These are phyloP conservation scores for Cystoisospora suis DNA, from an alignment of 169 alveolate genomes.

Conservation along the genomic window DNA sequence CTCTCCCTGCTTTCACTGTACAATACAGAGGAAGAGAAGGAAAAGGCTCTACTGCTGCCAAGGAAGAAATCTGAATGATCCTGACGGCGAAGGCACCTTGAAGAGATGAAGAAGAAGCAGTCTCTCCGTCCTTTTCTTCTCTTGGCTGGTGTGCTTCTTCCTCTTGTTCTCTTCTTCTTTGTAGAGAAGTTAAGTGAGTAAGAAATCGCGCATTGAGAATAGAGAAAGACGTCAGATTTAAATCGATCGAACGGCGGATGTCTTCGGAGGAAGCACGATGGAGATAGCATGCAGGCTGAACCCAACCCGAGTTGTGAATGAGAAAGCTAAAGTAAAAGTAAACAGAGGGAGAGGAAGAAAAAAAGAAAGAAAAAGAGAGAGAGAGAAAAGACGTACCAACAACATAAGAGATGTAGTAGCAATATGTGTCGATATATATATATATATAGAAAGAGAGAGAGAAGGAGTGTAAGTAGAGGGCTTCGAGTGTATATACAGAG, in stretches of 20 bases:
- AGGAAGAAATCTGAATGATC: constrained; percentile 20
- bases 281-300: constrained; percentile 1
- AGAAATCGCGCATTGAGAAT: background rate
- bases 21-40: constrained; percentile 9
- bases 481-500: too few species aligned
- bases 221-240: background rate
- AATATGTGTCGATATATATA: too few species aligned
- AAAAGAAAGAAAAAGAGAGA: background rate
- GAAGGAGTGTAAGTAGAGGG: too few species aligned
- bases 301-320: constrained; percentile 9
- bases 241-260: constrained; percentile 4
- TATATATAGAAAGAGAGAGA: too few species aligned
- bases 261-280: background rate
- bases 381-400: background rate
- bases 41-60: background rate
- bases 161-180: too few species aligned
- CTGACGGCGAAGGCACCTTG: background rate
- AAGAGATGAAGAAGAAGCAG: too few species aligned
- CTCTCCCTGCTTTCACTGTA: constrained; percentile 22
- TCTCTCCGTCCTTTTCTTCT: too few species aligned
- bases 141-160: too few species aligned
- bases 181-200: background rate
- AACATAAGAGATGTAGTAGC: too few species aligned
- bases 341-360: too few species aligned
- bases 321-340: background rate